Conservation (phyloP, 257 asterid genomes). For the Voacanga thouarsii region DNA sequence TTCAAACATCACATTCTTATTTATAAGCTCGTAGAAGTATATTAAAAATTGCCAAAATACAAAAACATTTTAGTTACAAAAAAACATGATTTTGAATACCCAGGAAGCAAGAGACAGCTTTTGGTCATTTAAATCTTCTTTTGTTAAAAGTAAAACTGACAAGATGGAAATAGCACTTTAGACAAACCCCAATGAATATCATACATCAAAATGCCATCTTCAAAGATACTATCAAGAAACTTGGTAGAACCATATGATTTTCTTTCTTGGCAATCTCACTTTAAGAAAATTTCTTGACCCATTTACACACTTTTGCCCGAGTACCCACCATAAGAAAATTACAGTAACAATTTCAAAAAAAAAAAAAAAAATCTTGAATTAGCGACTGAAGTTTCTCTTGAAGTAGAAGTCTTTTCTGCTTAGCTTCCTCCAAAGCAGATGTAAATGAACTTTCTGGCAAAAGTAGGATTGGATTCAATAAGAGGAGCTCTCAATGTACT, state of each 20-base stretch:
- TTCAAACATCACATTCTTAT: no score
- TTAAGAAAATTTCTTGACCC: not conserved
- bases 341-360: not conserved
- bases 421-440: conserved; percentile 69
- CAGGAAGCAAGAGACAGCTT: no score
- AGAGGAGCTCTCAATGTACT: no score
- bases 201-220: not conserved
- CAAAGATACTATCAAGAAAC: not conserved
- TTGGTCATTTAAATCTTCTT: no score
- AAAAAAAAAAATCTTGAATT: conserved; percentile 46
- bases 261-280: not conserved
- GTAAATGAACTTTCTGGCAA: no score
- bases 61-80: no score
- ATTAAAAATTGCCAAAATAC: no score
- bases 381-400: conserved; percentile 57
- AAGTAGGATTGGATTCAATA: no score
- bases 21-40: no score
- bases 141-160: no score
- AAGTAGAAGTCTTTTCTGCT: conserved; percentile 48
- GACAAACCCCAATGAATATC: not conserved
- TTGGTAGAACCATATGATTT: not conserved
- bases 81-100: no score
- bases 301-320: not conserved
- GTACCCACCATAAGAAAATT: not conserved
- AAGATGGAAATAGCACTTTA: no score